Base-by-base conservation (phyloP, 768 basidiomycete species). In the Rhizopogon rudus region DNA sequence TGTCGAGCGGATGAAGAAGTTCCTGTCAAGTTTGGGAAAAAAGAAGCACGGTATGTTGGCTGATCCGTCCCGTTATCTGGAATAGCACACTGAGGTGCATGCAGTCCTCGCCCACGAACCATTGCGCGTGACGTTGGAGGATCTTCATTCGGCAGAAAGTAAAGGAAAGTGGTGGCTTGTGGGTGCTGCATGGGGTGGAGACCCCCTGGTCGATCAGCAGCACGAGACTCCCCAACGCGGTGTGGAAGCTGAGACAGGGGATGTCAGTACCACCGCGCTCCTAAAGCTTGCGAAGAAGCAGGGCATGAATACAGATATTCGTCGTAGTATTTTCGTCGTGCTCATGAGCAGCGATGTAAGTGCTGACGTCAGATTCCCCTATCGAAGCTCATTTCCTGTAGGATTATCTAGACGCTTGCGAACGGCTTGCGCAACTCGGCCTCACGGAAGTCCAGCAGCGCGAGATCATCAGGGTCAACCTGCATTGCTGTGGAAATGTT, bases 151-250 rank as follows among this genome's bases (percentile, higher is more conserved):
- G 0, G 86, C 93, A 1, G 84, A 91, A 54, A 88, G 80, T 10
- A 90, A 86, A 65, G 97, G 95, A 5, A 97, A 97, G 73, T 98
- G 97, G 97, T 98, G 97, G 96, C 78, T 98, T 2, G 91, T 98
- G 37, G 97, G 96, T 16, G 93, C 96, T 1, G 96, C 91, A 0
- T 99, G 96, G 96, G 80, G 81, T 33, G 95, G 95, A 2, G 86
- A 98, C 63, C 95, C 97, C 7, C 80, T 98, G 3, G 77, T 86
- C 17, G 95, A 98, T 54, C 81, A 78, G 43, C 80, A 81, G 55
- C 77, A 71, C 4, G 68, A 65, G 4, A 46, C 62, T 43, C 58
- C 65, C 37, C 60, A 53, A 50, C 52, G 42, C 9, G 52, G 45
- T 13, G 53, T 61, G 51, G 63, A 69, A 43, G 64, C 69, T 41